Evolutionary conservation across 768 basidiomycete species (phyloP), one percentile per base, ranked within the genome.

Genomic region (Dioszegia aurantiaca): DNA sequence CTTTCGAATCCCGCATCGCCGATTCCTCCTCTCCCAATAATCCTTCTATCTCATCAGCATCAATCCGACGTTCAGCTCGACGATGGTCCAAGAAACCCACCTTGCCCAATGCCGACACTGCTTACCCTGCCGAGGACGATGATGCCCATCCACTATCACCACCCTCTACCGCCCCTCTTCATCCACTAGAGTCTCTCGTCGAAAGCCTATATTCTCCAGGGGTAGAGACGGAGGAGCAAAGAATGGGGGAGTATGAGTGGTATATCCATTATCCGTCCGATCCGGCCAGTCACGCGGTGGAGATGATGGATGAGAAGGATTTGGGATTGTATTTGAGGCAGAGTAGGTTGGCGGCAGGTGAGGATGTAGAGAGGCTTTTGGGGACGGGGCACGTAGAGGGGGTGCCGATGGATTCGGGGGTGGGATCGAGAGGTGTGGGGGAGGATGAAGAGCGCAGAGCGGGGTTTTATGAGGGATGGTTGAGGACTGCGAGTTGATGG

Each of bases 181-280:
- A 77, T 55, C 83, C 86, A 2, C 85, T 87, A 1, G 85, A 83
- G 60, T 78, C 70, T 1, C 78, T 89, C 27, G 86, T 86, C 14
- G 78, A 69, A 39, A 79, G 82, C 11, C 78, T 85, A 14, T 79
- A 65, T 12, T 61, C 69, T 45, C 67, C 70, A 10, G 57, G 62
- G 8, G 24, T 17, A 3, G 51, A 53, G 9, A 61, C 64, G 27
- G 58, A 69, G n/a, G 63, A 67, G 10, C 62, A 65, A 39, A 46
- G 65, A 8, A 62, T 60, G 51, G 60, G 65, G 21, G 70, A 72
- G 31, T 69, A 67, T 54, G 65, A 67, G 45, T 67, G 63, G 68
- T 66, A 74, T 51, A 69, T 63, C 2, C 64, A 65, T 28, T 76
- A 76, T 47, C 74, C 72, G 44, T 63, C 65, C 9, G 63, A 67